Conservation (phyloP, 2,329 filamentous ascomycete species). For the Paraconiothyrium sp. region DNA sequence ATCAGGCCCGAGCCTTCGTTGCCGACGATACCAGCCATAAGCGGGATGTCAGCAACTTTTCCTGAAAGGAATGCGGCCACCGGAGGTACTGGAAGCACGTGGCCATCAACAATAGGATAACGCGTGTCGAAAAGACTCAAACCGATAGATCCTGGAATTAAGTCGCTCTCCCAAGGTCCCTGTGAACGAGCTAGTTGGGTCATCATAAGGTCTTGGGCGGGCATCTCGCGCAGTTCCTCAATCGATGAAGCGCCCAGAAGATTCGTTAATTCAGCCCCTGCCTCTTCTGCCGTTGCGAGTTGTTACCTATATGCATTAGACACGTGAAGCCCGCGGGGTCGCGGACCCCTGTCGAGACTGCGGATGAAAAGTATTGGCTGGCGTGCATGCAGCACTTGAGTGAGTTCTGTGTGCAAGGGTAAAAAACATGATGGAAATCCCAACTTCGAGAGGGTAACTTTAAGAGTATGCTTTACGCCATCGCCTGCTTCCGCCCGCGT, state of each 20-base stretch:
- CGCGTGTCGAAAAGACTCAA: conserved; percentile 1
- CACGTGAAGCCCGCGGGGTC: no score
- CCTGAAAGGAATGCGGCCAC: not conserved
- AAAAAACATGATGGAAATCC: no score
- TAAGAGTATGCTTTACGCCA: no score
- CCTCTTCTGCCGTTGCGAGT: not conserved
- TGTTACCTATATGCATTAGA: no score
- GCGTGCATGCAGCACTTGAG: no score
- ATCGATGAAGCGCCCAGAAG: not conserved
- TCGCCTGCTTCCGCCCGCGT: no score
- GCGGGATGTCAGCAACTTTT: not conserved
- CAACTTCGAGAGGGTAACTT: no score
- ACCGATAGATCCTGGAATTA: not conserved
- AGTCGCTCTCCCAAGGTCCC: conserved; percentile 2
- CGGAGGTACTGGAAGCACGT: not conserved
- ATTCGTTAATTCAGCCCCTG: not conserved
- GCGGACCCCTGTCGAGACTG: no score
- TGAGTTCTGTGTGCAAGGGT: no score
- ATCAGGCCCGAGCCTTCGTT: conserved; percentile 1
- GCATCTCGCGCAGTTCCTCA: not conserved
- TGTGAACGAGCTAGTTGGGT: not conserved
- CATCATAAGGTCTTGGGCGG: not conserved
- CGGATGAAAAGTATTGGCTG: no score
- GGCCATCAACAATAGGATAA: conserved; percentile 1
- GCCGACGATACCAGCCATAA: not conserved